Evolutionary conservation across 768 basidiomycete species (phyloP).

Genomic region (Tylopilus sp.): DNA sequence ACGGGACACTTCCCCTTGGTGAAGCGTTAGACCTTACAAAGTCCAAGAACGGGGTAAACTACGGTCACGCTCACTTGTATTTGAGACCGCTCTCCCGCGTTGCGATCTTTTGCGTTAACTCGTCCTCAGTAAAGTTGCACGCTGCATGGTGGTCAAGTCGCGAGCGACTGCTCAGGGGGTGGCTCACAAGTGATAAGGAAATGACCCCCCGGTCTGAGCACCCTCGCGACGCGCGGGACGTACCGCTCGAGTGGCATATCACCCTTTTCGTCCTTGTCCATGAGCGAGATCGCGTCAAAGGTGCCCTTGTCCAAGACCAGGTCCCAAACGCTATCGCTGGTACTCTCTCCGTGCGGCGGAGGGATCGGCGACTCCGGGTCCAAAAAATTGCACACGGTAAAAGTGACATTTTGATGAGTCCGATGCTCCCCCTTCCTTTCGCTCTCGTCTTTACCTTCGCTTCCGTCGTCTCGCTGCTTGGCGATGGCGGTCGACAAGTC

Average conservation of each 20-base stretch:
- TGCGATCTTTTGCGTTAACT: conserved; percentile 55
- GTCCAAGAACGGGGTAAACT: background rate
- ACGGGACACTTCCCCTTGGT: conserved; percentile 64
- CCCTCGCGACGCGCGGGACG: conserved; percentile 48
- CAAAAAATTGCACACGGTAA: conserved; percentile 65
- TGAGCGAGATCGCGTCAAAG: conserved; percentile 79
- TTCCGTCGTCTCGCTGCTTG: conserved; percentile 35
- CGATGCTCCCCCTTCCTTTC: background rate
- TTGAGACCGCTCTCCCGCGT: conserved; percentile 44
- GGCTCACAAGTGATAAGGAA: conserved; percentile 80
- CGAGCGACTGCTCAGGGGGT: background rate
- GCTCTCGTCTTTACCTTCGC: background rate
- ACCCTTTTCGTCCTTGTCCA: conserved; percentile 53
- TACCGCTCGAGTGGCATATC: conserved; percentile 54
- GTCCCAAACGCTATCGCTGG: conserved; percentile 50
- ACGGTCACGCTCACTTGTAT: conserved; percentile 56
- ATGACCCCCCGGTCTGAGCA: conserved; percentile 63
- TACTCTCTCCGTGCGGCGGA: conserved; percentile 4
- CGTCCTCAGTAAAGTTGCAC: conserved; percentile 83
- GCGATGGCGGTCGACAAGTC: conserved; percentile 60
- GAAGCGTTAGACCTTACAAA: background rate
- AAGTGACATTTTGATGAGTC: conserved; percentile 36
- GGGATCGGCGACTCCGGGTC: conserved; percentile 43
- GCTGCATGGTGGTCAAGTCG: conserved; percentile 36
- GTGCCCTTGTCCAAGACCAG: conserved; percentile 86